Evolutionary conservation across 1,139 yeast genomes (phyloP).

Genomic region (Hemisphaericaspora lyxosophila): DNA sequence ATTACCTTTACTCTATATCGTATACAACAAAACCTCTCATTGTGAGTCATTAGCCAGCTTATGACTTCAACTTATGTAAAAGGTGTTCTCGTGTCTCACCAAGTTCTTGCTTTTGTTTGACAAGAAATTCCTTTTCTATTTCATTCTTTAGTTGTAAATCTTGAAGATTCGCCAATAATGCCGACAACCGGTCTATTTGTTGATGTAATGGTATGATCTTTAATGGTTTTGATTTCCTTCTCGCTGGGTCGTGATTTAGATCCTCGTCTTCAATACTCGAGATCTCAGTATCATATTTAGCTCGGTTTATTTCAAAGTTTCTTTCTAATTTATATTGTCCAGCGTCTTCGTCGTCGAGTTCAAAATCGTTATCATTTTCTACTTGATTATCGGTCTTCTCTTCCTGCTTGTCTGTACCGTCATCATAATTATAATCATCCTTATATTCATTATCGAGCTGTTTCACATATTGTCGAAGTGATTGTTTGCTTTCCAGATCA

Average conservation of each 20-base stretch:
- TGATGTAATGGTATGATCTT: constrained; percentile 14
- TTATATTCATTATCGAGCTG: constrained; percentile 12
- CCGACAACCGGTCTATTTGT: constrained; percentile 12
- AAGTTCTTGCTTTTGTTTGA: constrained; percentile 10
- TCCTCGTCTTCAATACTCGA: constrained; percentile 16
- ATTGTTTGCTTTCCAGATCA: constrained; percentile 5
- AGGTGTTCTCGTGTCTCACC: constrained; percentile 3
- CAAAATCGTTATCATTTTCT: constrained; percentile 17
- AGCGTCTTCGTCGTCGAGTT: constrained; percentile 20
- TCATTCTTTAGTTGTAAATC: constrained; percentile 5
- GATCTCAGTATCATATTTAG: constrained; percentile 24
- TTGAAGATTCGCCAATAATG: constrained; percentile 9
- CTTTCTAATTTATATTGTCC: constrained; percentile 3
- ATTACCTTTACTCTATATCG: neutral
- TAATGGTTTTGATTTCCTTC: constrained; percentile 5
- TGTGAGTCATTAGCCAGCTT: neutral
- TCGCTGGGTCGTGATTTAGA: constrained; percentile 5
- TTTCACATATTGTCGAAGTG: constrained; percentile 10
- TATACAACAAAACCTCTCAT: neutral
- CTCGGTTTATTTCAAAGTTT: constrained; percentile 12
- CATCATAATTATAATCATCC: constrained; percentile 14
- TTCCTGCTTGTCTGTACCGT: constrained; percentile 12
- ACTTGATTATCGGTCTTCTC: neutral
- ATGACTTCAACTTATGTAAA: neutral
- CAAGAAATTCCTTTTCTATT: constrained; percentile 8